phyloP scores from a whole-genome alignment of 1,139 yeast species.

The Meyerozyma sp. region DNA sequence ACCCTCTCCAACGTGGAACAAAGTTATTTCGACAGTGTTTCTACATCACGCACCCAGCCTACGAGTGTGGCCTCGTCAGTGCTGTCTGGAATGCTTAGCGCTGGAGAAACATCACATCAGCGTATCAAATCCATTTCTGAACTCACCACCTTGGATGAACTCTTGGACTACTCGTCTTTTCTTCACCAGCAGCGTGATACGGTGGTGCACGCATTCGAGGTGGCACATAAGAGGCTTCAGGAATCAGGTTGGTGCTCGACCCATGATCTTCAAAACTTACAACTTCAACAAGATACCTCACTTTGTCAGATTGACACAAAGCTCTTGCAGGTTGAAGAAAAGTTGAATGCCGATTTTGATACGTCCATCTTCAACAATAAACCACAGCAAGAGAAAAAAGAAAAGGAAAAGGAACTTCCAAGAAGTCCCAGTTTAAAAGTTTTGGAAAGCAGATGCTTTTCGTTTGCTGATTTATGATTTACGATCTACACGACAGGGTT shows the following conservation, averaged over 20 bases:
- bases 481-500: neutral
- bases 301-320: conserved; percentile 29
- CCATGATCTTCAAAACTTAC: conserved; percentile 39
- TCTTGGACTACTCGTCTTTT: conserved; percentile 27
- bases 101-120: neutral
- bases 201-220: conserved; percentile 31
- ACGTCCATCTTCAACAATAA: conserved; percentile 15
- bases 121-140: conserved; percentile 20
- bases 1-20: conserved; percentile 31
- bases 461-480: conserved; percentile 15
- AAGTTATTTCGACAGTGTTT: conserved; percentile 25
- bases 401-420: conserved; percentile 9
- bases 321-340: conserved; percentile 26
- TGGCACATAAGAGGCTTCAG: conserved; percentile 28
- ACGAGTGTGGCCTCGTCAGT: neutral
- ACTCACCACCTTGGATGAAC: conserved; percentile 23
- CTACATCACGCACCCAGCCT: neutral
- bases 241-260: conserved; percentile 44
- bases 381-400: conserved; percentile 2
- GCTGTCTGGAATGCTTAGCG: neutral
- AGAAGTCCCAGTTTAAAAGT: conserved; percentile 19
- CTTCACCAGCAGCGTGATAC: conserved; percentile 26
- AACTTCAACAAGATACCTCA: conserved; percentile 30
- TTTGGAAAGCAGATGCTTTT: conserved; percentile 23
- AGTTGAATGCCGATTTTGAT: conserved; percentile 22